These are phyloP conservation scores for Aureobasidium sp. DNA, from an alignment of 2,329 filamentous ascomycete species.

Conservation along the genomic window DNA sequence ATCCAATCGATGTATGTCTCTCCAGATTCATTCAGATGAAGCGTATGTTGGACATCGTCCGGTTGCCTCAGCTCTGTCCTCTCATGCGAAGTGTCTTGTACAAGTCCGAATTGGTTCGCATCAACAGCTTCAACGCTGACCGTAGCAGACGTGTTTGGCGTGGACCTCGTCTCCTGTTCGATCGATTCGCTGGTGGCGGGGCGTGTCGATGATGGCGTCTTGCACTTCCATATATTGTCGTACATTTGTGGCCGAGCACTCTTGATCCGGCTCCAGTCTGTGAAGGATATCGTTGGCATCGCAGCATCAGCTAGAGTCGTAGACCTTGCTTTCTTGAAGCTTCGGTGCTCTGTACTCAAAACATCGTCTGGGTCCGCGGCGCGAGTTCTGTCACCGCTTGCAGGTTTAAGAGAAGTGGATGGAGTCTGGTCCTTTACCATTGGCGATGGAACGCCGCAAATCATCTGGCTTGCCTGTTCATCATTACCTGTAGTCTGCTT, in stretches of 20 bases:
- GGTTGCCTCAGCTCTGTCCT: background rate
- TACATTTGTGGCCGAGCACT: slow-evolving; percentile 32
- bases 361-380: background rate
- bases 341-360: background rate
- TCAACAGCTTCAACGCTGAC: background rate
- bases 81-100: background rate
- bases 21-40: background rate
- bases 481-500: background rate
- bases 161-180: background rate
- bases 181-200: background rate
- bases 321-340: background rate
- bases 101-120: background rate
- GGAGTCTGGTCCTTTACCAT: background rate
- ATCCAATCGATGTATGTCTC: slow-evolving; percentile 45
- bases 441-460: background rate
- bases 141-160: background rate
- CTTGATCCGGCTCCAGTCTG: slow-evolving; percentile 40
- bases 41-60: too few species aligned
- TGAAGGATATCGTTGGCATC: slow-evolving; percentile 20
- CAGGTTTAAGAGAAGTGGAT: background rate
- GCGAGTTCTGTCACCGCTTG: background rate
- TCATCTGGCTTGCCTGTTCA: background rate
- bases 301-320: background rate
- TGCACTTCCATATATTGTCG: slow-evolving; percentile 21
- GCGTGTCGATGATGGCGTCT: slow-evolving; percentile 2